Conservation (phyloP, 2,329 filamentous ascomycete genomes). For the Septoria linicola region DNA sequence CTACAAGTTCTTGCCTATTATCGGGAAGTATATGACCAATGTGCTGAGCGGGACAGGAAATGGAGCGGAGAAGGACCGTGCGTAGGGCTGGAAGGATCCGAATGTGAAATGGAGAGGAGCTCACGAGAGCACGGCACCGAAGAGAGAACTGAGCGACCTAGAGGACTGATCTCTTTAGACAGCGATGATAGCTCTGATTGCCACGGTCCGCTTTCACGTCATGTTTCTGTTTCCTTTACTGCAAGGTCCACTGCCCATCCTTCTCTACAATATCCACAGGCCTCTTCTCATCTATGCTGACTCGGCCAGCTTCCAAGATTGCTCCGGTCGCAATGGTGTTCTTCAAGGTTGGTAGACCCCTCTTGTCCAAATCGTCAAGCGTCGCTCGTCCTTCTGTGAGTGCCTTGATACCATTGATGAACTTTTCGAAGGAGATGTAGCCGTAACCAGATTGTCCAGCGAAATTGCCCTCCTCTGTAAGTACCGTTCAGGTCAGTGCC, state of each 20-base stretch:
- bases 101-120: slow-evolving; percentile 15
- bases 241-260: slow-evolving; percentile 67
- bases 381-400: slow-evolving; percentile 72
- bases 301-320: slow-evolving; percentile 81
- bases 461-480: slow-evolving; percentile 81
- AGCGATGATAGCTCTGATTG: too few relatives aligned
- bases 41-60: slow-evolving; percentile 40
- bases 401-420: slow-evolving; percentile 79
- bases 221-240: too few relatives aligned
- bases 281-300: slow-evolving; percentile 78
- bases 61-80: slow-evolving; percentile 38
- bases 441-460: slow-evolving; percentile 87
- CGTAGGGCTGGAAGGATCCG: slow-evolving; percentile 25
- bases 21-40: slow-evolving; percentile 59
- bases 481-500: not conserved
- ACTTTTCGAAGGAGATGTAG: slow-evolving; percentile 94
- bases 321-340: slow-evolving; percentile 92
- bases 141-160: slow-evolving; percentile 21
- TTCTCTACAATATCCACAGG: slow-evolving; percentile 71
- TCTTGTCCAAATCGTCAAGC: slow-evolving; percentile 73
- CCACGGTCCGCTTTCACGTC: too few relatives aligned
- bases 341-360: slow-evolving; percentile 77
- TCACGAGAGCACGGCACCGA: slow-evolving; percentile 24
- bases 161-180: too few relatives aligned
- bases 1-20: slow-evolving; percentile 54